Evolutionary conservation across 495 filamentous ascomycete species (phyloP).

Genomic region (Aspergillus egyptiacus): DNA sequence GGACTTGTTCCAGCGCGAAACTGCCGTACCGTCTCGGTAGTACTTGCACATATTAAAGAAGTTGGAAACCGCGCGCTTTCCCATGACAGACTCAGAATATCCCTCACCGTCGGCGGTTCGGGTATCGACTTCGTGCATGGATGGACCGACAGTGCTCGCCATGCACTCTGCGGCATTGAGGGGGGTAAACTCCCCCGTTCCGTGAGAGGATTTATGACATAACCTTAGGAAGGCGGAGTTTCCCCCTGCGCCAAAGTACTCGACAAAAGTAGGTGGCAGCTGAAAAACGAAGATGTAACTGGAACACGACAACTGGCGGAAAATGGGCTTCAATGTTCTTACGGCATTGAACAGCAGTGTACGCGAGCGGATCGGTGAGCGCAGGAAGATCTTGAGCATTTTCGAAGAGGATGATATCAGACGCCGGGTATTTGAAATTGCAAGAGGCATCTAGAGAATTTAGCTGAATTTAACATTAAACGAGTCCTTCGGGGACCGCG

Average conservation of each 20-base stretch:
- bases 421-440: conserved; percentile 29
- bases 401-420: conserved; percentile 35
- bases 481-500: conserved; percentile 11
- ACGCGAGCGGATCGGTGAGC: conserved; percentile 34
- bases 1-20: conserved; percentile 41
- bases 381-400: conserved; percentile 42
- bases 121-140: conserved; percentile 27
- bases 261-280: conserved; percentile 35
- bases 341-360: conserved; percentile 36
- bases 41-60: conserved; percentile 40
- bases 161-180: conserved; percentile 36
- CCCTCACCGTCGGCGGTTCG: conserved; percentile 27
- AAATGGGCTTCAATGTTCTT: conserved; percentile 32
- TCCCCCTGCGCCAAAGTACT: conserved; percentile 34
- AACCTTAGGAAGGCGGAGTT: conserved; percentile 38
- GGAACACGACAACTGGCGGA: conserved; percentile 36
- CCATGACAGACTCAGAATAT: conserved; percentile 28
- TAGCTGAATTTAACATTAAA: background rate
- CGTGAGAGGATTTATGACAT: conserved; percentile 29
- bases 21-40: conserved; percentile 43
- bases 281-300: conserved; percentile 49
- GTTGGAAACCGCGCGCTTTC: conserved; percentile 25
- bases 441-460: conserved; percentile 24
- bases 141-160: conserved; percentile 40
- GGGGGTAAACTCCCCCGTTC: conserved; percentile 21